Conservation (phyloP, 495 filamentous ascomycete species). For the Patellaria atrata region DNA sequence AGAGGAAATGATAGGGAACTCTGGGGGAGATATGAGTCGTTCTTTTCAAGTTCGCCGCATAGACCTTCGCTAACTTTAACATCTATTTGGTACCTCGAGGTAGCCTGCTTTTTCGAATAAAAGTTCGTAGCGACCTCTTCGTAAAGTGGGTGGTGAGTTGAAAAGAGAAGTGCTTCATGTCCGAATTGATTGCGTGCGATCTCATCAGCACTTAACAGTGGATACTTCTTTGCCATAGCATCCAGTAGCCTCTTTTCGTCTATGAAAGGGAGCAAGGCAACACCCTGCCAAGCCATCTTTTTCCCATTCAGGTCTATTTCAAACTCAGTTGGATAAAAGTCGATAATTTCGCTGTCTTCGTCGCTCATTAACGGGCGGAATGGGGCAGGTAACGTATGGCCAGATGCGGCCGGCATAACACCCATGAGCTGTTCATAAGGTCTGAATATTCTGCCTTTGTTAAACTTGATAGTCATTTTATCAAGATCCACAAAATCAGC, state of each 20-base stretch:
- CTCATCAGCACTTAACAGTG: conserved; percentile 65
- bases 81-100: conserved; percentile 51
- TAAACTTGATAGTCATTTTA: conserved; percentile 65
- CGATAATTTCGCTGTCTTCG: conserved; percentile 75
- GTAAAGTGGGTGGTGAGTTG: conserved; percentile 67
- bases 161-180: conserved; percentile 68
- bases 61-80: conserved; percentile 60
- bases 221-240: conserved; percentile 74
- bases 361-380: conserved; percentile 85
- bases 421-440: conserved; percentile 99
- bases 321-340: conserved; percentile 96
- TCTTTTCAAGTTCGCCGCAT: conserved; percentile 66
- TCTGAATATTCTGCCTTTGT: conserved; percentile 72
- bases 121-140: conserved; percentile 66
- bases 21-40: conserved; percentile 64
- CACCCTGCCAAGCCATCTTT: conserved; percentile 97
- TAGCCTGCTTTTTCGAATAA: conserved; percentile 75
- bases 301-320: conserved; percentile 89
- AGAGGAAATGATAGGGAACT: conserved; percentile 46
- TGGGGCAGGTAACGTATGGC: conserved; percentile 72
- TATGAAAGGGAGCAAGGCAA: conserved; percentile 88
- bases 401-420: conserved; percentile 81
- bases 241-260: conserved; percentile 74
- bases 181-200: conserved; percentile 64
- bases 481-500: conserved; percentile 80